phyloP scores from a whole-genome alignment of 2,329 filamentous ascomycete species.

The Pseudogymnoascus sp. region DNA sequence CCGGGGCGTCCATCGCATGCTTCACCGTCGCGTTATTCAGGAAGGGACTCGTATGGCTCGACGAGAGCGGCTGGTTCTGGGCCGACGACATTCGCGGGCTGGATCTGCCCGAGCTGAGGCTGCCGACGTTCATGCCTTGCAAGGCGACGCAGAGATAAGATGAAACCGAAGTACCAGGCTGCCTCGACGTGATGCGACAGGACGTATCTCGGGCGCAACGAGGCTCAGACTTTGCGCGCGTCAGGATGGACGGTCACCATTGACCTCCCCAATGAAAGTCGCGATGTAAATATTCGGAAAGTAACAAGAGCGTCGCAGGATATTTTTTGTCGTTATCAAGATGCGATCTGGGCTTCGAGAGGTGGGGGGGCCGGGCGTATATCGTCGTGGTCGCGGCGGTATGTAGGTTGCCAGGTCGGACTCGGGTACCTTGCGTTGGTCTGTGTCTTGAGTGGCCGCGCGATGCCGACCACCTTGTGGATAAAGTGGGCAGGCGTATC shows the following conservation, averaged over 20 bases:
- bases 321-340: background rate
- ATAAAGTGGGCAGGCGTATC: background rate
- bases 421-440: constrained; percentile 7
- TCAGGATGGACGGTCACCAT: constrained; percentile 2
- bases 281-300: background rate
- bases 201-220: background rate
- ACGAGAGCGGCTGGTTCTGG: constrained; percentile 4
- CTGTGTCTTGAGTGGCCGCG: constrained; percentile 5
- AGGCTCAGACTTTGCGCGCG: constrained; percentile 5
- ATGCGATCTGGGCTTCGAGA: background rate
- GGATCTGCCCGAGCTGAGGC: constrained; percentile 1
- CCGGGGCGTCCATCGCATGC: constrained; percentile 30
- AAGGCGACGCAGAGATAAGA: constrained; percentile 6
- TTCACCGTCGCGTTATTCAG: constrained; percentile 19
- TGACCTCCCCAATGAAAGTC: background rate
- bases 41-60: constrained; percentile 10
- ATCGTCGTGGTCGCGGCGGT: background rate
- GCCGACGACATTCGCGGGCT: background rate
- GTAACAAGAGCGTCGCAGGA: background rate
- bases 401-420: constrained; percentile 5
- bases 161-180: constrained; percentile 1
- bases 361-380: background rate
- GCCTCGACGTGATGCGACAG: background rate
- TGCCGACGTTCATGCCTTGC: constrained; percentile 5
- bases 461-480: background rate